These are phyloP conservation scores for Drechslerella stenobrocha DNA, from an alignment of 2,329 filamentous ascomycete genomes.

Conservation along the genomic window DNA sequence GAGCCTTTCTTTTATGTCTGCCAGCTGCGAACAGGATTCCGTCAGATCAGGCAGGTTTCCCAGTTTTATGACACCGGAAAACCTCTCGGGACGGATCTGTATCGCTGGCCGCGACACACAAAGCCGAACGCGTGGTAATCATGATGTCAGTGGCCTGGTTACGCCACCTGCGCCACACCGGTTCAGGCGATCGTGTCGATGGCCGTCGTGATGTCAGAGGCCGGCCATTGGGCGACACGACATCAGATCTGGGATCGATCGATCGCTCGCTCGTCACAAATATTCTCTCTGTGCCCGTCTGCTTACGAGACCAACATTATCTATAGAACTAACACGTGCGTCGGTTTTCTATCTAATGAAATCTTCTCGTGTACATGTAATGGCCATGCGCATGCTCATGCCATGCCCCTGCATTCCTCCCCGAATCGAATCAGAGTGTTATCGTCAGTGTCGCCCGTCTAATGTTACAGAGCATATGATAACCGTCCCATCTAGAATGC, in stretches of 20 bases:
- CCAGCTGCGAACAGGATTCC: constrained; percentile 9
- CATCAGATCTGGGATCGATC: too few relatives aligned
- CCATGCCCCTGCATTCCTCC: background rate
- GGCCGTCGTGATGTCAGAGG: too few relatives aligned
- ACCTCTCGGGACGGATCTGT: too few relatives aligned
- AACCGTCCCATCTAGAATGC: background rate
- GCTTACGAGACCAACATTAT: background rate
- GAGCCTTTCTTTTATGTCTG: background rate
- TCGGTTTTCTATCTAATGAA: too few relatives aligned
- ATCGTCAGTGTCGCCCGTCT: background rate
- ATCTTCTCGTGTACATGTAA: too few relatives aligned
- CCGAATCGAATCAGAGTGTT: background rate
- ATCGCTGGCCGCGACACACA: too few relatives aligned
- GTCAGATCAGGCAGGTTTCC: constrained; percentile 3
- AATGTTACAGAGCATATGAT: constrained; percentile 1
- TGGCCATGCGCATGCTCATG: too few relatives aligned
- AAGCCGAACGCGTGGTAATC: background rate
- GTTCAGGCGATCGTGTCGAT: too few relatives aligned
- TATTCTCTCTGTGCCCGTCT: background rate
- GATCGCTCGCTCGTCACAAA: too few relatives aligned
- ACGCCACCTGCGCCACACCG: constrained; percentile 28
- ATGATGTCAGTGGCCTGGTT: constrained; percentile 42
- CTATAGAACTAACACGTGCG: too few relatives aligned
- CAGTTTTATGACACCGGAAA: too few relatives aligned
- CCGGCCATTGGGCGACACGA: too few relatives aligned